Base-by-base conservation (phyloP, 2,329 filamentous ascomycete genomes). In the Aspergillus fumigatus region DNA sequence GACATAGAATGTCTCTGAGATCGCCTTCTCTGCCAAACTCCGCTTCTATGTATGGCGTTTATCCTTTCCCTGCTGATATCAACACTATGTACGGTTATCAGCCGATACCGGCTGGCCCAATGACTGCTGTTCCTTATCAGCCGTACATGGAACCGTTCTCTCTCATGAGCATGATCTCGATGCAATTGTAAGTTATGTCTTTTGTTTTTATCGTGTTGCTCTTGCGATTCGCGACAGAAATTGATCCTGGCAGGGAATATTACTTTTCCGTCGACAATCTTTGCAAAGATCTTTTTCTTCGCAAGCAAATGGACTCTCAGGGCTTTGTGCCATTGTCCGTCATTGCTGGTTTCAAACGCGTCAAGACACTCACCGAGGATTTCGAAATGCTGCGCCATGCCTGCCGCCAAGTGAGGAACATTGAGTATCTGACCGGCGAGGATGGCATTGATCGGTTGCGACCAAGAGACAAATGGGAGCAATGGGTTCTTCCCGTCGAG, bases 231-330 rank as follows among this genome's bases (percentile, higher is more conserved):
- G 43, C n/a, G 48, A 38, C 25, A 17, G n/a, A 49, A 55, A 54
- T 71, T 76, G 69, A 78, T 60, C 45, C 17, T 70, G 78, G 82
- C 69, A 83, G 92, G 40, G 91, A 96, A 68, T 99, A 97, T 78
- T 99, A 99, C 75, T 96, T 99, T 76, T 97, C 93, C 0, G 84
- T 96, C 27, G 90, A 97, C 68, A 99, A 99, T 71, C 82, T 97
- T 51, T 89, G 90, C 81, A 97, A 96, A 75, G 94, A 99, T 69
- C 82, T 90, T 68, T 97, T 86, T 74, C 81, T 99, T 57, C 88
- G 94, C 56, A 87, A 85, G 67, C 87, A 92, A 65, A 97, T 99
- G 94, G 93, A 99, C 70, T 90, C 89, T 1, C 90, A 97, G 72
- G 94, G 94, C 19, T 97, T 92, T 68, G 92, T 97, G 14, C 86